phyloP scores from a whole-genome alignment of 768 basidiomycete genomes.

The Boletus tomentosulus region DNA sequence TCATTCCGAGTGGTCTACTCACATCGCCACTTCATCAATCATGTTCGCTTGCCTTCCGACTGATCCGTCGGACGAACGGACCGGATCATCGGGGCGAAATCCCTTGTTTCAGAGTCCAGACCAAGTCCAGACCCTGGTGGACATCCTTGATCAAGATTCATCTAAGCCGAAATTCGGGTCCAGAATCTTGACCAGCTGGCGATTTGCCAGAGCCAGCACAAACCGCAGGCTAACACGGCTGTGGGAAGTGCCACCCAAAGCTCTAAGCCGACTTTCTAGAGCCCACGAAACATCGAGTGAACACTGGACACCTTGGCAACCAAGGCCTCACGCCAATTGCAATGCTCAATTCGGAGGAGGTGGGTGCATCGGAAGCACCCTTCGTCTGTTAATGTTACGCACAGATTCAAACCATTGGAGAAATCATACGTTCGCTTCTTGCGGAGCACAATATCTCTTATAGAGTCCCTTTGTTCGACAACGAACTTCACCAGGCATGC shows the following conservation, averaged over 20 bases:
- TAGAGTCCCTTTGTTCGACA: neutral
- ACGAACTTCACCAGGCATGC: conserved; percentile 11
- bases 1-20: neutral
- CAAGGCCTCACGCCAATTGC: neutral
- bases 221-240: neutral
- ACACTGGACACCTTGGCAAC: neutral
- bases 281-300: neutral
- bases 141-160: neutral
- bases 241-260: neutral
- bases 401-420: neutral
- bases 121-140: too few relatives aligned
- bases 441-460: neutral
- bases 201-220: neutral
- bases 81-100: too few relatives aligned
- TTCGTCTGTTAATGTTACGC: neutral
- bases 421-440: conserved; percentile 1
- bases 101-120: too few relatives aligned
- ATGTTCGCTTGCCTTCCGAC: too few relatives aligned
- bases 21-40: too few relatives aligned
- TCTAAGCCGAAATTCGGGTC: neutral
- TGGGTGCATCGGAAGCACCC: neutral
- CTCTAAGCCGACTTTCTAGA: neutral
- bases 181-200: neutral
- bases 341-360: neutral
- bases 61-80: too few relatives aligned